Base-by-base conservation (phyloP, 768 basidiomycete genomes). In the Boletus reticulatus region DNA sequence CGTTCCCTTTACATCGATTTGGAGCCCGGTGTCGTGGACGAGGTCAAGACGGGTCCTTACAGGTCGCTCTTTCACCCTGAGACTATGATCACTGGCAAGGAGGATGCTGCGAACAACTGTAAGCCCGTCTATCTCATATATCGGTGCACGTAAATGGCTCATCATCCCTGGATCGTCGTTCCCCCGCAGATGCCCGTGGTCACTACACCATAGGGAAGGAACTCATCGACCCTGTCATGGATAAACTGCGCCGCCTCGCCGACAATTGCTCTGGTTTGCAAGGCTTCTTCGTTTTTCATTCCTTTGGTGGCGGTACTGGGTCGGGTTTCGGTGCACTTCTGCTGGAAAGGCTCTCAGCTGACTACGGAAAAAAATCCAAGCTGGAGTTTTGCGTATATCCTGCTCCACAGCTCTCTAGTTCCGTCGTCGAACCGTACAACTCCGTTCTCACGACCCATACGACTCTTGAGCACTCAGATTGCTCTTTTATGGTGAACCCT, bases 251-350 rank as follows among this genome's bases (percentile, higher is more conserved):
- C 72, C 89, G 92, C 63, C 85, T 99, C 59, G 92, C 95, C 49
- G 97, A 99, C 77, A 97, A 97, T 78, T 98, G 96, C 78, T 84
- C 86, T 48, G 97, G 97, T 71, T 87, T 99, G 43, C 97, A 99
- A 77, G 97, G 97, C 67, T 99, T 99, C 86, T 98, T 98, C 71
- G 92, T 98, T 69, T 98, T 98, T 86, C 97, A 98, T 79, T 98
- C 97, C 19, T 98, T 99, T 72, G 97, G 97, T 72, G 97, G 97
- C 71, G 97, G 97, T 75, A 98, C 97, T 71, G 97, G 97, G 68
- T 99, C 97, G 58, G 97, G 97, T 69, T 96, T 99, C 67, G 97
- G 97, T 72, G 96, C 97, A 56, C 89, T 99, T 65, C 82, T 99
- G 59, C 85, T 98, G 57, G 97, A 99, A 77, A 87, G 94, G 55